Conservation (phyloP, 306 rosid genomes). For the Citrullus mucosospermus region DNA sequence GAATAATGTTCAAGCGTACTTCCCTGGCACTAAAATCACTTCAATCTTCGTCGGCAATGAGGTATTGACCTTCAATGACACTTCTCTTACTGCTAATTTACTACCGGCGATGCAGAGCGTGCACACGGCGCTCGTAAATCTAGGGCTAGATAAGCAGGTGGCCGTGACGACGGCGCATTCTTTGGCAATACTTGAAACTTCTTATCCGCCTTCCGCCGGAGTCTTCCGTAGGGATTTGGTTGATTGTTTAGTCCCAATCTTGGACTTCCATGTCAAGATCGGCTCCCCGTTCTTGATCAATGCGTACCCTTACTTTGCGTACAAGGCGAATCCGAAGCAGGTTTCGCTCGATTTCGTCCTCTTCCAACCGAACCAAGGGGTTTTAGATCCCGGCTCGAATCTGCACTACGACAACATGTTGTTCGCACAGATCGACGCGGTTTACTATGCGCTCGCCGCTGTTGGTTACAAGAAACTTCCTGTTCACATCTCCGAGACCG, state of each 20-base stretch:
- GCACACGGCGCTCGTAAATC: slow-evolving; percentile 48
- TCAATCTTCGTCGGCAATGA: slow-evolving; percentile 89
- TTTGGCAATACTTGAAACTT: slow-evolving; percentile 50
- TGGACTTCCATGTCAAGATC: slow-evolving; percentile 59
- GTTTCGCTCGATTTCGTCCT: slow-evolving; percentile 61
- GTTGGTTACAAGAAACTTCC: slow-evolving; percentile 54
- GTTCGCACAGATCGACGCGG: slow-evolving; percentile 91
- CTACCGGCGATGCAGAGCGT: slow-evolving; percentile 85
- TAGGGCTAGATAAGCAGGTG: slow-evolving; percentile 56
- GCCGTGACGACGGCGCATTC: slow-evolving; percentile 75
- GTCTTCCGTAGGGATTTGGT: slow-evolving; percentile 57
- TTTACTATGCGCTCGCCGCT: slow-evolving; percentile 42
- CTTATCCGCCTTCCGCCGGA: slow-evolving; percentile 85
- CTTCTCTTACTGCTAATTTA: slow-evolving; percentile 36
- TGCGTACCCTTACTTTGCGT: slow-evolving; percentile 95
- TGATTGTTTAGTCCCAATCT: slow-evolving; percentile 39
- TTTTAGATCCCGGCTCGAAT: slow-evolving; percentile 47
- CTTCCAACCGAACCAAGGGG: slow-evolving; percentile 69
- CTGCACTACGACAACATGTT: slow-evolving; percentile 90
- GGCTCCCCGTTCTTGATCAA: slow-evolving; percentile 87
- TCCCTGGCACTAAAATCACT: slow-evolving; percentile 69
- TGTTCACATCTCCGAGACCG: slow-evolving; percentile 92
- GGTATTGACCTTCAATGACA: slow-evolving; percentile 74
- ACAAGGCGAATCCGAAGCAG: slow-evolving; percentile 65
- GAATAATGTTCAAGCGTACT: slow-evolving; percentile 47